Evolutionary conservation across 2,329 filamentous ascomycete species (phyloP).

Genomic region (Venturia aucupariae): DNA sequence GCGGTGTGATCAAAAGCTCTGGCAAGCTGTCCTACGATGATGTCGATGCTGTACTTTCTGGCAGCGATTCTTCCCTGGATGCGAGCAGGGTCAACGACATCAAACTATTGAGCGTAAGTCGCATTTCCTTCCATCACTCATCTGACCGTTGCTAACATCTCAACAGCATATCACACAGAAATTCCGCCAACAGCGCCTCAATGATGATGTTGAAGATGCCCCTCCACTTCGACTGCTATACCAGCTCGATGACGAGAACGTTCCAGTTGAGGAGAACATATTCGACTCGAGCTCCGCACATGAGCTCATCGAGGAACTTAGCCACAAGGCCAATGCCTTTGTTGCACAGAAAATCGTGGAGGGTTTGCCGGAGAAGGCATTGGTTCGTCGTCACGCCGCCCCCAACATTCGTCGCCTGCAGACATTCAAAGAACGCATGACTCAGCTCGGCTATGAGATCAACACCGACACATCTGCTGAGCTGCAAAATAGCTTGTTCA

Average conservation of each 20-base stretch:
- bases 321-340: conserved; percentile 84
- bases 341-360: conserved; percentile 76
- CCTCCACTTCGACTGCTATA: conserved; percentile 82
- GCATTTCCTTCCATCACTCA: conserved; percentile 16
- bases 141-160: neutral
- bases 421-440: conserved; percentile 90
- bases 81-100: conserved; percentile 66
- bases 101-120: conserved; percentile 61
- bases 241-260: conserved; percentile 95
- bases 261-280: conserved; percentile 91
- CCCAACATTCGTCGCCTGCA: conserved; percentile 83
- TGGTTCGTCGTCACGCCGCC: conserved; percentile 75
- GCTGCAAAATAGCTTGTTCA: conserved; percentile 90
- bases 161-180: conserved; percentile 67
- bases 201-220: conserved; percentile 62
- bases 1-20: conserved; percentile 83
- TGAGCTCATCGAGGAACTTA: conserved; percentile 89
- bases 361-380: conserved; percentile 80
- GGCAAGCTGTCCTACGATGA: conserved; percentile 79
- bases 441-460: conserved; percentile 78
- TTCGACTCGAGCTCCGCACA: conserved; percentile 85
- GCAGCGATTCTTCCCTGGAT: conserved; percentile 53
- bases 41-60: conserved; percentile 71
- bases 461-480: conserved; percentile 83
- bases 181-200: conserved; percentile 81